Evolutionary conservation across 1,284 basidiomycete genomes (phyloP).

Genomic region (Apiotrichum siamense): DNA sequence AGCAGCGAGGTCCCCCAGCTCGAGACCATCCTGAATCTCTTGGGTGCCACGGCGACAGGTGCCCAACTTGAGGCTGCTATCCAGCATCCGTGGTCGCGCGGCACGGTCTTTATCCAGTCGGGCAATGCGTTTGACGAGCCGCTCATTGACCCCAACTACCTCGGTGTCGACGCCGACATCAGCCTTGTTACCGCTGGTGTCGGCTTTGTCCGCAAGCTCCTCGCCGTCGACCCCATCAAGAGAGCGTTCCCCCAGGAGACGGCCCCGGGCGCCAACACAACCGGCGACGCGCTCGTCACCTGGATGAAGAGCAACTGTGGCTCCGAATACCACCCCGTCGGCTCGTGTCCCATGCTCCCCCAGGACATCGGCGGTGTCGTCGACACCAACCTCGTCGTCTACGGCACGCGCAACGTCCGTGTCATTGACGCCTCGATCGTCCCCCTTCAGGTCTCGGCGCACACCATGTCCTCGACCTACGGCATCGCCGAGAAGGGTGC

Average conservation of each 20-base stretch:
- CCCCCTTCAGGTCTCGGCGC: constrained; percentile 47
- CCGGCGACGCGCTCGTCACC: not conserved
- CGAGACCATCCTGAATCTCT: constrained; percentile 44
- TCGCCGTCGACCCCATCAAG: constrained; percentile 30
- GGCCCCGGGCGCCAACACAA: constrained; percentile 11
- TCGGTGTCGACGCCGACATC: constrained; percentile 44
- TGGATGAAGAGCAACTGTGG: constrained; percentile 34
- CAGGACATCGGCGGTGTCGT: constrained; percentile 59
- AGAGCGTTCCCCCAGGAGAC: constrained; percentile 29
- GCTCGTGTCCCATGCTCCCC: constrained; percentile 61
- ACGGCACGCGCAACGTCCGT: constrained; percentile 54
- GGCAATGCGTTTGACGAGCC: constrained; percentile 56
- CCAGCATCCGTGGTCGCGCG: constrained; percentile 47
- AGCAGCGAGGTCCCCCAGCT: constrained; percentile 37
- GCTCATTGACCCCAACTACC: constrained; percentile 60
- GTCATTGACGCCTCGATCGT: constrained; percentile 49
- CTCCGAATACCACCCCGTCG: constrained; percentile 55
- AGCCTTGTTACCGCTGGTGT: constrained; percentile 34
- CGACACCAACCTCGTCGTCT: constrained; percentile 57
- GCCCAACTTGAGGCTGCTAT: constrained; percentile 37
- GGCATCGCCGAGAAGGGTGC: constrained; percentile 64
- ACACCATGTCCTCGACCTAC: constrained; percentile 53
- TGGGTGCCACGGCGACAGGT: constrained; percentile 20
- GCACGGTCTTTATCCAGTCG: constrained; percentile 52
- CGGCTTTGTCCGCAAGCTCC: constrained; percentile 34